These are phyloP conservation scores for Ogataea chonburiensis DNA, from an alignment of 805 yeast genomes.

Conservation along the genomic window DNA sequence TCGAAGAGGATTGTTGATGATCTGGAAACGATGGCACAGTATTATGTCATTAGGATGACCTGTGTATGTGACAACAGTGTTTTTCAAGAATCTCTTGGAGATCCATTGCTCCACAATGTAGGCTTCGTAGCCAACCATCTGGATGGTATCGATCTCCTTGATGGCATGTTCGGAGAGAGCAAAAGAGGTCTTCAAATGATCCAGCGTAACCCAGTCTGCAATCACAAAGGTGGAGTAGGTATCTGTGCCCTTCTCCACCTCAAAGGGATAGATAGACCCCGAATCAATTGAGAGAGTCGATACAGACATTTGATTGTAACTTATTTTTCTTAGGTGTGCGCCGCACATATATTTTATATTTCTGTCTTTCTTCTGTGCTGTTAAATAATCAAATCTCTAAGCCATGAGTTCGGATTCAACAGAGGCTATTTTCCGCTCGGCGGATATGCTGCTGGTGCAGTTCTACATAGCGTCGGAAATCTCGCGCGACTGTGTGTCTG, in stretches of 20 bases:
- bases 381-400: constrained; percentile 8
- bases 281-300: constrained; percentile 3
- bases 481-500: constrained; percentile 80
- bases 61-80: constrained; percentile 77
- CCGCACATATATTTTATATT: constrained; percentile 5
- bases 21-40: constrained; percentile 54
- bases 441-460: constrained; percentile 95
- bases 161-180: constrained; percentile 39
- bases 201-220: constrained; percentile 59
- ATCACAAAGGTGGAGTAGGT: constrained; percentile 27
- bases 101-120: constrained; percentile 97
- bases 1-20: constrained; percentile 42
- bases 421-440: constrained; percentile 51
- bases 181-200: constrained; percentile 40
- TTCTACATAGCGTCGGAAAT: constrained; percentile 88
- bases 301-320: constrained; percentile 5
- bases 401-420: constrained; percentile 19
- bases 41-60: constrained; percentile 73
- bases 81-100: constrained; percentile 61
- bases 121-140: constrained; percentile 74
- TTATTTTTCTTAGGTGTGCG: constrained; percentile 10
- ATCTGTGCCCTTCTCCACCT: constrained; percentile 1
- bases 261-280: not conserved
- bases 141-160: constrained; percentile 42
- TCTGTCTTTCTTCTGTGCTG: constrained; percentile 11